Conservation (phyloP, 495 filamentous ascomycete species). For the Polyplosphaeria fusca region DNA sequence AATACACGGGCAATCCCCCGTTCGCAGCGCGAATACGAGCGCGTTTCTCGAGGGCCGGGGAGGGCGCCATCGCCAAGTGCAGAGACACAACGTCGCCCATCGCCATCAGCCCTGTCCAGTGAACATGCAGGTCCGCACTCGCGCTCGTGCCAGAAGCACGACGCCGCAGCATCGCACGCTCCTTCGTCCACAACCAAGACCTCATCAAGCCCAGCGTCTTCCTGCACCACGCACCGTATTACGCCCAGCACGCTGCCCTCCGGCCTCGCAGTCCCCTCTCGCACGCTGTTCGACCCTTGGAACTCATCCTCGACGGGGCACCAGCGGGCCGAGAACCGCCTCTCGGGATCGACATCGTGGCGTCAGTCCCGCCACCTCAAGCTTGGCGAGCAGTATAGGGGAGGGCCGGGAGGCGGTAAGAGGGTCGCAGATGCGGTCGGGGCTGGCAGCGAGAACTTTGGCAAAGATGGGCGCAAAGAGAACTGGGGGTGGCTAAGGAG, state of each 20-base stretch:
- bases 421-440: constrained; percentile 59
- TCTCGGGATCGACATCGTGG: constrained; percentile 64
- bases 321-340: constrained; percentile 64
- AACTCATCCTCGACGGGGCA: constrained; percentile 78
- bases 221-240: neutral
- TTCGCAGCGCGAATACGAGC: no score
- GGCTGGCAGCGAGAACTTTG: constrained; percentile 43
- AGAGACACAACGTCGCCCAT: neutral
- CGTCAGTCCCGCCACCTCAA: constrained; percentile 64
- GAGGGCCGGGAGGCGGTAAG: constrained; percentile 46
- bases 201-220: constrained; percentile 36
- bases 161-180: neutral
- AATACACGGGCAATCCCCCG: no score
- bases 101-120: neutral
- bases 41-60: no score
- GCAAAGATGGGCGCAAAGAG: constrained; percentile 44
- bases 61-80: no score
- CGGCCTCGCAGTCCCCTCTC: neutral
- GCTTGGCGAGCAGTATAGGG: constrained; percentile 63
- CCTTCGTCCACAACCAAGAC: neutral
- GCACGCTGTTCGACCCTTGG: constrained; percentile 68
- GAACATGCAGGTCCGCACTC: neutral
- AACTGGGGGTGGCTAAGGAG: constrained; percentile 46
- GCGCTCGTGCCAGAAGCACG: neutral
- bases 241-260: neutral